Evolutionary conservation across 1,284 basidiomycete species (phyloP), one percentile per base, ranked within the genome.

Genomic region (Apiotrichum mycotoxinovorans): DNA sequence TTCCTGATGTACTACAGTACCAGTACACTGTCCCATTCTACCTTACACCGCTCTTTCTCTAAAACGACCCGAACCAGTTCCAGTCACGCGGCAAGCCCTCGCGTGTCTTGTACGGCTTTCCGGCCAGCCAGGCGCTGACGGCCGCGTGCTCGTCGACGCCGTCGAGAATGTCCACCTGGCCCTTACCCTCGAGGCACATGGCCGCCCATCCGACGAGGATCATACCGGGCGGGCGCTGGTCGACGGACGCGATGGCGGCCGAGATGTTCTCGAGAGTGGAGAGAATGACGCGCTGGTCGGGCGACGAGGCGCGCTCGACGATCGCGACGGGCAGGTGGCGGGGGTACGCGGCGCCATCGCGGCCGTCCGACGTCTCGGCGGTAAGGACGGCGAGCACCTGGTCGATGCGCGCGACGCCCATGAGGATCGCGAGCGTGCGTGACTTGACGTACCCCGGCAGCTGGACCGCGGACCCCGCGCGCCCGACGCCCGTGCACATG

Each of bases 181-280:
- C 83, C 48, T 75, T 65, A 0, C 82, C 82, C 41, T 81, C 79
- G 34, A 84, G 70, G 25, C 79, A 78, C 25, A 83, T 66, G 15
- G 79, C 81, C 7, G 87, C 83, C 94, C 94, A 98, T 0, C 95
- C 94, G 59, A 98, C 83, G 25, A 97, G 82, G 69, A 98, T 88
- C 88, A 98, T 94, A 2, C 92, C 94, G 0, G 95, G 95, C 7
- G 94, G 93, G 26, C 94, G 79, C 73, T 97, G 92, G 66, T 93
- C 89, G 5, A 91, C 90, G 8, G 81, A 78, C 58, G 87, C 85
- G 67, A 98, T 72, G 0, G 89, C 91, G 15, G 78, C 78, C 8
- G 83, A 83, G 40, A 98, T 85, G 59, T 86, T 80, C 50, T 80
- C 81, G 45, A 98, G 75, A 0, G 93, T 97, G 8, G 87, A 88